phyloP scores from a whole-genome alignment of 352 stramenopile species.

The Phytophthora chlamydospora region DNA sequence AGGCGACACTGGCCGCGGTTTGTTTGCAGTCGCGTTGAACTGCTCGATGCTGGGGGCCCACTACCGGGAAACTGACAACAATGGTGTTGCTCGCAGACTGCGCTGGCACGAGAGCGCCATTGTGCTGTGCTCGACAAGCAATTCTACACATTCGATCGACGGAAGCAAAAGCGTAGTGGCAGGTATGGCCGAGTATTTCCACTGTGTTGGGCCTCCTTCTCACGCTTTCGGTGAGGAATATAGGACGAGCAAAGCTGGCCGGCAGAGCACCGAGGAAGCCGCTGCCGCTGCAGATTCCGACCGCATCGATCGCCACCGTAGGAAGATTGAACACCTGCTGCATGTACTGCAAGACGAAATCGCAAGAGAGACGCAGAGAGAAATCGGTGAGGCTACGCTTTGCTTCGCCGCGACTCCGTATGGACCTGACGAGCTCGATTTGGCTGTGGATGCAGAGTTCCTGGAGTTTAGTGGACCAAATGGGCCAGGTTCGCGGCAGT shows the following conservation, averaged over 20 bases:
- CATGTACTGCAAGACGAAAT: constrained; percentile 68
- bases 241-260: background rate
- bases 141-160: constrained; percentile 57
- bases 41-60: constrained; percentile 5
- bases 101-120: constrained; percentile 48
- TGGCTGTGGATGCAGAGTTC: constrained; percentile 23
- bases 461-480: constrained; percentile 26
- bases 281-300: constrained; percentile 18
- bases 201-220: background rate
- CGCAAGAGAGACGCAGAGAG: constrained; percentile 55
- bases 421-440: constrained; percentile 4
- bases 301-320: constrained; percentile 55
- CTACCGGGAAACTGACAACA: too few relatives aligned
- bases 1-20: constrained; percentile 39
- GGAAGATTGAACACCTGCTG: constrained; percentile 65
- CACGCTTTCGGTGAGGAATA: background rate
- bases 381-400: constrained; percentile 51
- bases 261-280: constrained; percentile 9
- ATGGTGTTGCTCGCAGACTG: constrained; percentile 36
- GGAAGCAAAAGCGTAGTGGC: constrained; percentile 1
- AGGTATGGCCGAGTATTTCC: constrained; percentile 2
- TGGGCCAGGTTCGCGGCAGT: constrained; percentile 41
- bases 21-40: constrained; percentile 1
- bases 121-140: constrained; percentile 52
- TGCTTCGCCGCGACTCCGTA: background rate